These are phyloP conservation scores for Dryadomyces sulphureus DNA, from an alignment of 2,329 filamentous ascomycete genomes.

Conservation along the genomic window DNA sequence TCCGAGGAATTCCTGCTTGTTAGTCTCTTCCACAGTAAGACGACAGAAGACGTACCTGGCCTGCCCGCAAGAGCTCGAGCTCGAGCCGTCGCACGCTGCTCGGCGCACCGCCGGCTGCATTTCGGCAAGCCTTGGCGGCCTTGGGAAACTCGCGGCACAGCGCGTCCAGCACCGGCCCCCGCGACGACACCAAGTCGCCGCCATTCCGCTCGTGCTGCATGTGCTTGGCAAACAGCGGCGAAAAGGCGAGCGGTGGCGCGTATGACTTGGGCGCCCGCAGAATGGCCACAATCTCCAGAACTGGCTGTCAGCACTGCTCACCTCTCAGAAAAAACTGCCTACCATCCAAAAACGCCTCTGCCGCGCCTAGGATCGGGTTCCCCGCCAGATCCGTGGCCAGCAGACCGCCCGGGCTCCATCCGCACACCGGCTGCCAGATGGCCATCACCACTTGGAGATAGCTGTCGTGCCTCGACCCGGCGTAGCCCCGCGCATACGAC, in stretches of 20 bases:
- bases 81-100: constrained; percentile 31
- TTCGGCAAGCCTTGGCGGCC: constrained; percentile 17
- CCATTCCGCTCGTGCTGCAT: too few relatives aligned
- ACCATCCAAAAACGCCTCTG: constrained; percentile 38
- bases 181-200: constrained; percentile 19
- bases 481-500: constrained; percentile 26
- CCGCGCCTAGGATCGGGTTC: constrained; percentile 26
- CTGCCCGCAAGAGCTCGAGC: constrained; percentile 33
- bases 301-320: too few relatives aligned
- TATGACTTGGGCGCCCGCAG: too few relatives aligned
- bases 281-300: too few relatives aligned
- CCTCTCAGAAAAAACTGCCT: constrained; percentile 11
- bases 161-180: constrained; percentile 20
- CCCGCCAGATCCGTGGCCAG: constrained; percentile 5
- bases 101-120: constrained; percentile 21
- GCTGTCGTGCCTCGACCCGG: constrained; percentile 18
- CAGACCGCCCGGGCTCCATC: constrained; percentile 16
- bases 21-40: constrained; percentile 1
- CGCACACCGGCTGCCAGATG: constrained; percentile 42
- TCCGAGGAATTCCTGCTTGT: constrained; percentile 19
- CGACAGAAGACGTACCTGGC: constrained; percentile 26
- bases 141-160: constrained; percentile 21
- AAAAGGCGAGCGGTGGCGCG: too few relatives aligned
- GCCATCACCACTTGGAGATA: constrained; percentile 28
- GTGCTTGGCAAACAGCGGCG: too few relatives aligned